Conservation (phyloP, 1,284 basidiomycete species). For the Pyrrhoderma lamaoense region DNA sequence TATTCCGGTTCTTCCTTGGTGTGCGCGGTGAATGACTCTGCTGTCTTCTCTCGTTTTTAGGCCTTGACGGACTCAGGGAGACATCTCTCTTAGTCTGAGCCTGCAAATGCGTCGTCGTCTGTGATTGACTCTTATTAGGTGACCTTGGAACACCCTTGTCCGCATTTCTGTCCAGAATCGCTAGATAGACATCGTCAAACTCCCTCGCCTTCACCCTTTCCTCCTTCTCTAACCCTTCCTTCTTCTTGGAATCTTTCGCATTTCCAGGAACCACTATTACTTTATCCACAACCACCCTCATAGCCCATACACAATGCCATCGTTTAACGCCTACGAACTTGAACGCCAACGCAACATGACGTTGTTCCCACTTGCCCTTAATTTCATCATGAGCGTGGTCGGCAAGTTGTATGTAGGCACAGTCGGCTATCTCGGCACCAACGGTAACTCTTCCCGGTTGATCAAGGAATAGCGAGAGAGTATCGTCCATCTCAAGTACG, state of each 20-base stretch:
- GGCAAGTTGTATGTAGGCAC: slow-evolving; percentile 44
- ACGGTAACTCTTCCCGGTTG: slow-evolving; percentile 31
- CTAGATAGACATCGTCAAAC: slow-evolving; percentile 48
- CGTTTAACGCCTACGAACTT: slow-evolving; percentile 37
- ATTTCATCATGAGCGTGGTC: slow-evolving; percentile 48
- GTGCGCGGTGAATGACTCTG: slow-evolving; percentile 8
- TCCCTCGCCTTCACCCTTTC: slow-evolving; percentile 48
- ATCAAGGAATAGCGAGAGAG: slow-evolving; percentile 34
- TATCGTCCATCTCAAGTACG: slow-evolving; percentile 46
- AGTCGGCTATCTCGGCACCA: slow-evolving; percentile 41
- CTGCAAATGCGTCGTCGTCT: too few relatives aligned
- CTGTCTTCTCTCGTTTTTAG: too few relatives aligned
- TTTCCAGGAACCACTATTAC: too few relatives aligned
- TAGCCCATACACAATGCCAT: slow-evolving; percentile 62
- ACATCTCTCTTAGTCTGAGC: too few relatives aligned
- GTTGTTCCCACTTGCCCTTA: slow-evolving; percentile 46
- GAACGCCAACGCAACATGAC: slow-evolving; percentile 45
- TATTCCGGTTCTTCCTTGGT: slow-evolving; percentile 8
- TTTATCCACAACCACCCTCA: slow-evolving; percentile 41
- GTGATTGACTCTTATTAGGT: too few relatives aligned
- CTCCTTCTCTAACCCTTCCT: too few relatives aligned
- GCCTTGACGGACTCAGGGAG: too few relatives aligned
- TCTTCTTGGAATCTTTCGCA: too few relatives aligned
- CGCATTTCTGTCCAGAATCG: slow-evolving; percentile 8
- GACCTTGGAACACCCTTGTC: too few relatives aligned